phyloP scores from a whole-genome alignment of 1,139 yeast genomes.

The Diutina sp. region DNA sequence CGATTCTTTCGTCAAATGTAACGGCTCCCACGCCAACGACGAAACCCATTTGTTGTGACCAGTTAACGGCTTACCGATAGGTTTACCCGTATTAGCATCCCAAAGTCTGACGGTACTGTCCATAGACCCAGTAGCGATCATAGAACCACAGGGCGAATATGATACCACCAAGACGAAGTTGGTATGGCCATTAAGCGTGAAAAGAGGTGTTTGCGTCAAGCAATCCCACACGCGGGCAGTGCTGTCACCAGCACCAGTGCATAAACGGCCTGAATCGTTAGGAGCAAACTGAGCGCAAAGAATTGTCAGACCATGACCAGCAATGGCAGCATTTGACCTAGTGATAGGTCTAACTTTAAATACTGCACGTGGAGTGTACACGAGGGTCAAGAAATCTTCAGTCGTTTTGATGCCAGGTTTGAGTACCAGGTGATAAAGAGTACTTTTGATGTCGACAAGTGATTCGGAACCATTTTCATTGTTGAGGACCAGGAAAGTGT shows the following conservation, averaged over 20 bases:
- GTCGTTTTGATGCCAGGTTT: slow-evolving; percentile 83
- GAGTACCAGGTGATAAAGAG: slow-evolving; percentile 65
- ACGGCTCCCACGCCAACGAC: slow-evolving; percentile 87
- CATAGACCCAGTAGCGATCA: slow-evolving; percentile 94
- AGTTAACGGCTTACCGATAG: slow-evolving; percentile 56
- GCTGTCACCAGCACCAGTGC: slow-evolving; percentile 93
- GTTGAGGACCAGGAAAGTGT: slow-evolving; percentile 59
- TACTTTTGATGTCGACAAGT: slow-evolving; percentile 62
- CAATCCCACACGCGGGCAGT: slow-evolving; percentile 99
- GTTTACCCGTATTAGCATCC: slow-evolving; percentile 68
- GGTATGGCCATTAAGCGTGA: slow-evolving; percentile 70
- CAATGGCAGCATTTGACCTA: slow-evolving; percentile 80
- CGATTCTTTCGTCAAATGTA: slow-evolving; percentile 61
- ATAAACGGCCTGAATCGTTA: slow-evolving; percentile 71
- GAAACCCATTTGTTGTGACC: slow-evolving; percentile 92
- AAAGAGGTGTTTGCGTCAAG: slow-evolving; percentile 82
- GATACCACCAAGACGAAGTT: slow-evolving; percentile 94
- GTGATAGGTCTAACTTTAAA: slow-evolving; percentile 90
- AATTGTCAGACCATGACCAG: slow-evolving; percentile 93
- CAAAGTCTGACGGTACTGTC: slow-evolving; percentile 81
- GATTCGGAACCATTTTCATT: slow-evolving; percentile 23
- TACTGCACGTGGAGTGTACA: slow-evolving; percentile 89
- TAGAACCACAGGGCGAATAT: slow-evolving; percentile 86
- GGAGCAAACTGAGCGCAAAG: slow-evolving; percentile 93
- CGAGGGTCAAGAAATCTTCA: slow-evolving; percentile 84